phyloP scores from a whole-genome alignment of 1,284 basidiomycete species.

The Marasmius tenuissimus region DNA sequence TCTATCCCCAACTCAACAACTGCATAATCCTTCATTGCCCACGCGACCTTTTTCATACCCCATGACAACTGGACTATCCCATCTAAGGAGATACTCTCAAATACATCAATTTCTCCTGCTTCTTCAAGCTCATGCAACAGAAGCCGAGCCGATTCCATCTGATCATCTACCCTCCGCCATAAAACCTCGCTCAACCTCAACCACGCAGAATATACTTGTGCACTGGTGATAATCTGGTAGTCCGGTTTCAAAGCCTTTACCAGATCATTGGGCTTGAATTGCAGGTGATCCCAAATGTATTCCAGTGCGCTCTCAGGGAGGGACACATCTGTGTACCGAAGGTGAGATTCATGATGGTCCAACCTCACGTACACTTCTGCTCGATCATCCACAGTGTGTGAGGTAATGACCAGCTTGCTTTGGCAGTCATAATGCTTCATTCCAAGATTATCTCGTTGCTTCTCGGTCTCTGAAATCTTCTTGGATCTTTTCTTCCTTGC shows the following conservation, averaged over 20 bases:
- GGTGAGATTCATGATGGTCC: neutral
- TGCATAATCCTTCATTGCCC: conserved; percentile 14
- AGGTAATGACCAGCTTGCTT: neutral
- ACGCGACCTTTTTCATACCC: conserved; percentile 23
- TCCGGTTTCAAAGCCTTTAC: neutral
- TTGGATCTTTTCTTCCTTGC: neutral
- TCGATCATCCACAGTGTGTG: neutral
- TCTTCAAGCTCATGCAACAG: conserved; percentile 23
- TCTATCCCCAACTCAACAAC: conserved; percentile 28
- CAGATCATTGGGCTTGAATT: neutral
- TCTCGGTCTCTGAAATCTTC: neutral
- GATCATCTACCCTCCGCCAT: conserved; percentile 24
- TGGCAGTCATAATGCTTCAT: conserved; percentile 14
- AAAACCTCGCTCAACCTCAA: conserved; percentile 23
- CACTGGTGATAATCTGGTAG: neutral
- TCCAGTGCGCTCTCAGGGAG: neutral
- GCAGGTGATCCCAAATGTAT: conserved; percentile 3
- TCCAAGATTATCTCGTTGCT: conserved; percentile 6
- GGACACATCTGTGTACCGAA: conserved; percentile 4
- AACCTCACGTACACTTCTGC: neutral
- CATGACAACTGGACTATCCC: conserved; percentile 24
- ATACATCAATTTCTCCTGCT: conserved; percentile 19
- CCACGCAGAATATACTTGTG: conserved; percentile 20
- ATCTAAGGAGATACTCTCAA: conserved; percentile 15
- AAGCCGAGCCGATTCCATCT: conserved; percentile 24